Percentiles rank a stretch among this genome's conserved stretches.
phyloP scores from a whole-genome alignment of 768 basidiomycete species.

The Suillus discolor region DNA sequence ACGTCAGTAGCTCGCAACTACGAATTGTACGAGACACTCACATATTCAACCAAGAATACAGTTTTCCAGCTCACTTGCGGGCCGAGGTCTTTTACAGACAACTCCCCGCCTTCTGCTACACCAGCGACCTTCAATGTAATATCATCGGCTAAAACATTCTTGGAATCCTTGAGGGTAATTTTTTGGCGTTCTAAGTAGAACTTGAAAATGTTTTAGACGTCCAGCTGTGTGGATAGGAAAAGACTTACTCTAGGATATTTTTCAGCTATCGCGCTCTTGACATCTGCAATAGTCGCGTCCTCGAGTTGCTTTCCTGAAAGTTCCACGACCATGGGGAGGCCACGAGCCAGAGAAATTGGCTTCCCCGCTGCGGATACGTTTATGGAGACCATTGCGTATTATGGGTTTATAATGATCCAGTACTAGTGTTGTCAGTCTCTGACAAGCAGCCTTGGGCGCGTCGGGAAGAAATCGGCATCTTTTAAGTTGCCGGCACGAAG shows the following conservation, averaged over 20 bases:
- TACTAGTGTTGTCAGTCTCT: neutral
- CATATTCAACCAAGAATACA: constrained; percentile 94
- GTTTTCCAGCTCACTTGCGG: constrained; percentile 87
- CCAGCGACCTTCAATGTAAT: constrained; percentile 59
- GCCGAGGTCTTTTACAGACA: constrained; percentile 88
- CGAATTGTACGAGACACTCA: constrained; percentile 42
- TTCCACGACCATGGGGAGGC: constrained; percentile 53
- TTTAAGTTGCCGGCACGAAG: no score
- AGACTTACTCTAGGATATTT: constrained; percentile 53
- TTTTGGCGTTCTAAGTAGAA: constrained; percentile 75
- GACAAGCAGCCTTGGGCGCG: no score
- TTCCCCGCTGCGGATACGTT: constrained; percentile 55
- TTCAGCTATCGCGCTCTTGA: constrained; percentile 65
- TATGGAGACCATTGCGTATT: constrained; percentile 49
- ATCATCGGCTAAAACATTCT: constrained; percentile 64
- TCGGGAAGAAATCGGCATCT: no score
- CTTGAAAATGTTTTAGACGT: constrained; percentile 40
- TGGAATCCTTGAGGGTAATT: constrained; percentile 63
- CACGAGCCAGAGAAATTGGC: constrained; percentile 47
- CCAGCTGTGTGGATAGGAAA: constrained; percentile 2
- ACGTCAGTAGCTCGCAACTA: constrained; percentile 9
- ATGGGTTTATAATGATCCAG: neutral
- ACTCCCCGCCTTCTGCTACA: constrained; percentile 58
- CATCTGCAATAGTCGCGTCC: constrained; percentile 62
- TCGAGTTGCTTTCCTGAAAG: constrained; percentile 44